Base-by-base conservation (phyloP, 768 basidiomycete species). In the Roridomyces roridus region DNA sequence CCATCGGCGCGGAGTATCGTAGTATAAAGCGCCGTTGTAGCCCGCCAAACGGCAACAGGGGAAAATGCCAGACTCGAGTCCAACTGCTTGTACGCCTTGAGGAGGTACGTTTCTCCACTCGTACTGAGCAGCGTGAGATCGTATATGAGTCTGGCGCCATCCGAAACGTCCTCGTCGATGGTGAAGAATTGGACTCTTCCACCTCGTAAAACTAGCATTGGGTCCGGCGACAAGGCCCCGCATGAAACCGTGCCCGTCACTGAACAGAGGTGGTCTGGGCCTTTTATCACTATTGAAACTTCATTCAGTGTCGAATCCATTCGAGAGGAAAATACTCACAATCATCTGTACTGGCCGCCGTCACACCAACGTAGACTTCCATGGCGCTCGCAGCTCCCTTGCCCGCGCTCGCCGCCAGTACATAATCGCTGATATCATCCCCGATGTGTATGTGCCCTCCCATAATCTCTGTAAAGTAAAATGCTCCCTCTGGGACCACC, bases 381-480 rank as follows among this genome's bases (percentile, higher is more conserved):
- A 60, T 60, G 17, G 51, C 37, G 41, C 56, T 57, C 26, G 59
- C 26, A 37, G 56, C 34, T 10, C 46, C 59, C 37, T 55, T 61
- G 8, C 60, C 63, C 9, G 51, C 48, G 24, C 57, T 37, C 48
- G 54, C 55, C 5, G 63, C 63, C 0, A 61, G 51, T 28, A 48
- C 20, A 23, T 57, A 61, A 31, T 61, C 60, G 28, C 46, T 48
- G 25, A 64, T 58, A 18, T 61, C 59, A 37, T 51, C 46, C n/a
- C 63, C 63, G 23, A 64, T 39, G 20, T 61, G 25, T 7, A 64
- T 61, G 26, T 49, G 25, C 14, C 63, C 63, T 15, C 49, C 59
- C 60, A 64, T 58, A 12, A 64, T 55, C 46, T 64, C 59, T 25
- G 59, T 60, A 55, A 64, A 64, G n/a, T 48, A 42, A 20, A 60